Evolutionary conservation across 371 early-diverging fungal genomes (phyloP), one percentile per base, ranked within the genome.

Genomic region (Funneliformis caledonium): DNA sequence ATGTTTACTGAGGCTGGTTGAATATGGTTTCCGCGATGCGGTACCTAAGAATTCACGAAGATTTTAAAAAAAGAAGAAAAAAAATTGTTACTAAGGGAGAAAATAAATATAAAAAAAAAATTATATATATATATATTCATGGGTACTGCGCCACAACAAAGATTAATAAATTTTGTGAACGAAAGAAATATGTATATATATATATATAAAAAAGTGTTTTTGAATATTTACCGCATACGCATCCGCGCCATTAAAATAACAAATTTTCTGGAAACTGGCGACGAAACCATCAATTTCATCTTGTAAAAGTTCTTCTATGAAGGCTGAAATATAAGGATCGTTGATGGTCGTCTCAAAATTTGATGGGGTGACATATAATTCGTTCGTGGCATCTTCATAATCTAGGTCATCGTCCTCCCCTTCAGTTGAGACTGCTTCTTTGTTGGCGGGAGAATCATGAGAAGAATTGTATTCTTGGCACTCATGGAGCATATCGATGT

Each of bases 1-100:
- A 72, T 72, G 9, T 50, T 52, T 72, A 33, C 14, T 16, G 52
- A 72, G 12, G 31, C 45, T 2, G 52, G 52, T 33, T 72, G 50
- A n/a, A 31, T 33, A 16, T 33, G 16, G 33, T 48, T 14, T 10
- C 45, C 47, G 11, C 12, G 11, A 52, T 72, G 56, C 19, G 73
- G 50, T 31, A 72, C 33, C 73, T 72, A 72, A 31, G n/a, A 72
- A 43, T 69, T 69, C 43, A 69, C 16, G 33, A 31, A 33, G 10
- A 16, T 22, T 64, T 59, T 59, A 12, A 59, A 8, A 22, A 64
- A 33, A 14, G 4, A 68, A 43, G 43, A 37, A 37, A 33, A 12
- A 1, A 67, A 37, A 50, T 50, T 50, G 14, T 11, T 50, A 67
- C 10, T 37, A 43, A 48, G 48, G 22, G 22, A 47, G 48, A 16